phyloP scores from a whole-genome alignment of 169 alveolate species.

The Plasmodium sp. region DNA sequence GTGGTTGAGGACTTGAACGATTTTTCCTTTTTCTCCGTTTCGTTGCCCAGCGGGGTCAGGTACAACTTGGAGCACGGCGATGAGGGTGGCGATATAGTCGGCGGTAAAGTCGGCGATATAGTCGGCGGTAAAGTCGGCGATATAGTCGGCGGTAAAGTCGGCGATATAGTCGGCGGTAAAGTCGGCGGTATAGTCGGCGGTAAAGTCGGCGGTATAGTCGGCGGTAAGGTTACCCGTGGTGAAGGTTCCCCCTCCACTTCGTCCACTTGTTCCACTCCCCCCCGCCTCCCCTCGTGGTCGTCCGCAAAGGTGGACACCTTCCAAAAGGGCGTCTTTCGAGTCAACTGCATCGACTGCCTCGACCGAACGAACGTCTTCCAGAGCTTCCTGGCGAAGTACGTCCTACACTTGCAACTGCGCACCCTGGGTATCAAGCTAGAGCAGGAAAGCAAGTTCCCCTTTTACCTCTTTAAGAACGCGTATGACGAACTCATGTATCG shows the following conservation, averaged over 20 bases:
- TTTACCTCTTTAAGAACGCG: conserved; percentile 28
- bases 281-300: conserved; percentile 8
- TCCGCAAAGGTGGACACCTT: conserved; percentile 17
- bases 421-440: conserved; percentile 33
- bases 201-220: neutral
- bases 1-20: conserved; percentile 35
- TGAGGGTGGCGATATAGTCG: neutral
- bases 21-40: conserved; percentile 52
- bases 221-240: neutral
- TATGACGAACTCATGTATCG: conserved; percentile 44
- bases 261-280: neutral
- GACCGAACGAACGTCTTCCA: conserved; percentile 98
- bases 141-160: too few species aligned
- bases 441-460: conserved; percentile 34
- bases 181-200: too few species aligned
- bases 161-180: too few species aligned
- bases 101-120: too few species aligned
- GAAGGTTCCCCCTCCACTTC: neutral
- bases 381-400: conserved; percentile 83
- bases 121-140: too few species aligned
- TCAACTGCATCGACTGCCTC: conserved; percentile 97
- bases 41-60: conserved; percentile 18
- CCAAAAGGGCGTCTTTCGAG: conserved; percentile 96
- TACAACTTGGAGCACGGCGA: conserved; percentile 9
- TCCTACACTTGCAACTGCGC: conserved; percentile 37